Conservation (phyloP, 495 filamentous ascomycete species). For the Hypoxylon lienhwacheense region DNA sequence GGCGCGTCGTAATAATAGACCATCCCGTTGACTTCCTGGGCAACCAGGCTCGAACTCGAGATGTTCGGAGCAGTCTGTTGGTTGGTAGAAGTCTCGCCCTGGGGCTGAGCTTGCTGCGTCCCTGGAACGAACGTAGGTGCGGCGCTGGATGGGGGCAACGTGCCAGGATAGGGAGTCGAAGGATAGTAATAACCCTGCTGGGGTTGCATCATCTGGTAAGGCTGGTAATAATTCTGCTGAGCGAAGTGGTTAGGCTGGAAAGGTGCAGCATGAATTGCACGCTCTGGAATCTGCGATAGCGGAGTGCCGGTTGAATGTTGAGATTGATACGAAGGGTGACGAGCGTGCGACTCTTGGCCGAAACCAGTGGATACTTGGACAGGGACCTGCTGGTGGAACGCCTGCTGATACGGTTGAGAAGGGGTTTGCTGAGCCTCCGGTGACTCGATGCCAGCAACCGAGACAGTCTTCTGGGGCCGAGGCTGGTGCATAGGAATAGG, state of each 20-base stretch:
- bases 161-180: constrained; percentile 57
- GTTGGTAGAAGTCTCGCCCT: constrained; percentile 45
- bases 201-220: constrained; percentile 53
- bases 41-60: constrained; percentile 69
- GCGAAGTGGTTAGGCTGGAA: constrained; percentile 79
- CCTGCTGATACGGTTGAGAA: constrained; percentile 69
- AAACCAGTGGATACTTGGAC: constrained; percentile 63
- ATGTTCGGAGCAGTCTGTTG: constrained; percentile 45
- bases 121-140: constrained; percentile 62
- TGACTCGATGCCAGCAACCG: constrained; percentile 90
- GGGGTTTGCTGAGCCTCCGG: constrained; percentile 71
- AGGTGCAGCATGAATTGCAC: constrained; percentile 86
- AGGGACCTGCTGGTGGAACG: constrained; percentile 91
- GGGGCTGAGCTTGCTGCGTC: constrained; percentile 55
- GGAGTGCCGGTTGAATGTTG: constrained; percentile 82
- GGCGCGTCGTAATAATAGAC: constrained; percentile 89
- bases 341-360: constrained; percentile 62
- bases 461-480: constrained; percentile 90
- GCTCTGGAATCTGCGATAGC: constrained; percentile 91
- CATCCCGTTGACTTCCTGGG: constrained; percentile 91
- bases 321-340: constrained; percentile 73
- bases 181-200: constrained; percentile 61
- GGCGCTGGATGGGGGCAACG: constrained; percentile 56
- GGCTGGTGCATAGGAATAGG: constrained; percentile 93
- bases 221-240: constrained; percentile 65